Evolutionary conservation across 2,329 filamentous ascomycete genomes (phyloP), one percentile per base, ranked within the genome.

Genomic region (Diaporthe nobilis): DNA sequence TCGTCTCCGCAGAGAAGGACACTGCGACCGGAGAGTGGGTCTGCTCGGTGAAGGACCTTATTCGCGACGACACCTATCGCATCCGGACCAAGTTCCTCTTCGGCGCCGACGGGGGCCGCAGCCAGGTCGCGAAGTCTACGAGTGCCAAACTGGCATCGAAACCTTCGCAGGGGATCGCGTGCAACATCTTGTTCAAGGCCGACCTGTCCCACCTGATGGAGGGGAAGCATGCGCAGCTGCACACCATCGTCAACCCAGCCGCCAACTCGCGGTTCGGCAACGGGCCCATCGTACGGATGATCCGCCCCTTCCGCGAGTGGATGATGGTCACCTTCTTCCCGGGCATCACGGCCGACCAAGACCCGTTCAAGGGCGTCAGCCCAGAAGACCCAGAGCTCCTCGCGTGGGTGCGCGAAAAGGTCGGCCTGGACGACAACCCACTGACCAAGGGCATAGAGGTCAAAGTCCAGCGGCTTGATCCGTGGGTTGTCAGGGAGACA

Each of bases 241-340:
- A 92, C 79, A 90, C 87, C 85, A 82, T 90, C 13, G 83, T 91
- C 77, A 87, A 88, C 74, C 88, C 90, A 0, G 86, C 88, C 39
- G 80, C 85, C 87, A 72, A 83, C 85, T 75, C 77, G 63, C 57
- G 83, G 83, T 7, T 90, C 85, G 81, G 87, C 81, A 1, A 87
- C 85, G 84, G 82, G 82, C 53, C 81, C 80, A 10, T 82, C 89
- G 75, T 86, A 4, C 83, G 90, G 28, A 89, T 92, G 88, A 87
- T 92, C 17, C 89, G 88, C 81, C 87, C 90, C 0, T 92, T 89
- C 90, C 80, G 87, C 77, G 86, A 91, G 81, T 92, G 89, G 89
- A 83, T 88, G 73, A 79, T 90, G 6, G 81, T 89, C 25, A 84
- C 60, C 15, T 0, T 70, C 20, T 34, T 47, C 1, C 71, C 74